Base-by-base conservation (phyloP, 495 filamentous ascomycete species). In the Penicillium herquei region DNA sequence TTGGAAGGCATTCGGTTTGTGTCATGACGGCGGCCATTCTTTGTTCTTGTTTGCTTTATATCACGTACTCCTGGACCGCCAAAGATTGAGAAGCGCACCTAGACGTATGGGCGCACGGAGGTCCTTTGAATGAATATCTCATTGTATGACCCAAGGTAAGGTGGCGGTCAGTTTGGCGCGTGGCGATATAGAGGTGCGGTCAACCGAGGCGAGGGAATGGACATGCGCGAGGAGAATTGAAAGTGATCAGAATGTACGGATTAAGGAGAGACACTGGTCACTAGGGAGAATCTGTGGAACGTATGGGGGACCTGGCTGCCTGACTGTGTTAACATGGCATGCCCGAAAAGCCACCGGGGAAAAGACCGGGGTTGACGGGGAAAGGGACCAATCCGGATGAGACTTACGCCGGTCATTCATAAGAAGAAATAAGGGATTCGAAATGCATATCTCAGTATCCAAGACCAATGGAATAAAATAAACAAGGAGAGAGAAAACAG, bases 141-240 rank as follows among this genome's bases (percentile, higher is more conserved):
- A 78, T 78, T 69, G 64, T 78, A 63, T 61, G 66, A 59, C 64
- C 43, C 37, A 49, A 45, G 55, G 39, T 13, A 39, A 49, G 30
- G 39, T 31, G 52, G 44, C 35, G 16, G 21, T 39, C 13, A 40
- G 47, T 54, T 44, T 33, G 30, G 52, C 40, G 42, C 37, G 49
- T 44, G 53, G 46, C 39, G 46, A 48, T 55, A 33, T 33, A 17
- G 44, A 35, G 41, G 39, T 16, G 44, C 9, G 47, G 41, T 34
- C 31, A 44, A 26, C 31, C 47, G 18, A 39, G 54, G 39, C 32
- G 47, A 32, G 31, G 31, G 34, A 49, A 41, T 35, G 26, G 50
- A 43, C 17, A 35, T n/a, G 40, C 39, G 39, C 51, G 52, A 50
- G 13, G 3, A 35, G 18, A 35, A 11, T 21, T 9, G 52, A 39